Evolutionary conservation across 768 basidiomycete genomes (phyloP), one percentile per base, ranked within the genome.

Genomic region (Dioszegia aurantiaca): DNA sequence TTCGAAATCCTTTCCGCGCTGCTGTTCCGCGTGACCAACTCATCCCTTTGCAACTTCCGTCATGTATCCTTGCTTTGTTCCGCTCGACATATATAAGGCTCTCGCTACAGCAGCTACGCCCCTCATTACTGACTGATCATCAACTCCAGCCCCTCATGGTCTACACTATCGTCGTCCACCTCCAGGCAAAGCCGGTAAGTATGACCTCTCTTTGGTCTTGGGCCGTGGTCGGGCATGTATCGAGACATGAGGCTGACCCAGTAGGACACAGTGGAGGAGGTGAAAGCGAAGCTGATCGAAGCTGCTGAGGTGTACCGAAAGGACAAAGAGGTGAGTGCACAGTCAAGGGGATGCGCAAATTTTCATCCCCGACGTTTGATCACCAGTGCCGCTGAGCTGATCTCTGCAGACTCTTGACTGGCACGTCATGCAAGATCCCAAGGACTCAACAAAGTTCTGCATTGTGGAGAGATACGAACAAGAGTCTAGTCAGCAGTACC

Each of bases 371-470:
- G 14, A 6, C 6, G 14, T 33, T 33, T 33, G 33, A 33, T 14
- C 14, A 33, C 33, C 54, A 8, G 6, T 42, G 27, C 17, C 6
- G 24, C 24, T 31, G 3, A 19, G 41, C 47, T 59, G 55, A 55
- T 39, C 23, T 0, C 44, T n/a, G 4, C 56, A 76, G 74, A 77
- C 75, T 2, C 49, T 78, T 42, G 73, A 74, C 58, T 77, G 77
- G 77, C 58, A 70, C 58, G 77, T 78, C 65, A 78, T 78, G 77
- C 75, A 76, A 58, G 77, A 78, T 57, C 74, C 71, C 40, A 74
- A 73, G 66, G 75, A 77, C 46, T 58, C 61, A 28, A 74, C 75
- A 48, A 77, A 77, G 55, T 77, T 77, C 64, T 72, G 70, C 39
- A 76, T 77, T 54, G 72, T 76, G 2, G 77, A 78, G 69, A 56